Conservation (phyloP, 1,139 yeast species). For the Pichia sp. region DNA sequence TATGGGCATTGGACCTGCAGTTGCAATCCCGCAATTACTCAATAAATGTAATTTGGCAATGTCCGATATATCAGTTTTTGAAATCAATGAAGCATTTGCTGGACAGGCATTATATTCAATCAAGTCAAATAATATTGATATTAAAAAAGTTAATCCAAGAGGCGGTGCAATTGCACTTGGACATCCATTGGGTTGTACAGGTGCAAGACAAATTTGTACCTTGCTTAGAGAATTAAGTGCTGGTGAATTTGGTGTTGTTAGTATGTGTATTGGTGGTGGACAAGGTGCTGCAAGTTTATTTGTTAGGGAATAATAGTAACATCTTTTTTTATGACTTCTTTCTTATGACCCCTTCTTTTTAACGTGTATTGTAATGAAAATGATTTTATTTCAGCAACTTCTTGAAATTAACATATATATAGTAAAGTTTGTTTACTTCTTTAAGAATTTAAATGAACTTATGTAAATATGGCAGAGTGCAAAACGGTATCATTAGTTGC, state of each 20-base stretch:
- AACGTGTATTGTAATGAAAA: background rate
- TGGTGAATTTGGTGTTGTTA: conserved; percentile 83
- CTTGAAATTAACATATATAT: too few relatives aligned
- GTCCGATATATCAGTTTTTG: conserved; percentile 68
- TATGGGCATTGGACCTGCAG: conserved; percentile 96
- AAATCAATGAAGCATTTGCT: conserved; percentile 94
- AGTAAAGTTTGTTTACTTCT: too few relatives aligned
- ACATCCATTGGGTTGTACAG: conserved; percentile 94
- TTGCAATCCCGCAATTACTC: conserved; percentile 80
- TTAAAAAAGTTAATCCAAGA: conserved; percentile 72
- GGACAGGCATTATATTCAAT: conserved; percentile 84
- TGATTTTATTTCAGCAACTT: too few relatives aligned
- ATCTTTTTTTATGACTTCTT: background rate
- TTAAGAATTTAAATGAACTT: background rate
- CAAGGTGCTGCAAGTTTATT: conserved; percentile 95
- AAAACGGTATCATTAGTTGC: too few relatives aligned
- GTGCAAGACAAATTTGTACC: conserved; percentile 92
- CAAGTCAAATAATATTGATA: conserved; percentile 57
- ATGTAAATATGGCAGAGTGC: background rate
- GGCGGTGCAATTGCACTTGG: conserved; percentile 98
- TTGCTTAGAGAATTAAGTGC: conserved; percentile 69
- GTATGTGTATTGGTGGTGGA: conserved; percentile 98
- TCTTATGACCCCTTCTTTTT: background rate
- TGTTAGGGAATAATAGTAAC: conserved; percentile 48
- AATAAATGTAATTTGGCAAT: conserved; percentile 55